Evolutionary conservation across 768 basidiomycete genomes (phyloP), one percentile per base, ranked within the genome.

Genomic region (Termitomyces sp.): DNA sequence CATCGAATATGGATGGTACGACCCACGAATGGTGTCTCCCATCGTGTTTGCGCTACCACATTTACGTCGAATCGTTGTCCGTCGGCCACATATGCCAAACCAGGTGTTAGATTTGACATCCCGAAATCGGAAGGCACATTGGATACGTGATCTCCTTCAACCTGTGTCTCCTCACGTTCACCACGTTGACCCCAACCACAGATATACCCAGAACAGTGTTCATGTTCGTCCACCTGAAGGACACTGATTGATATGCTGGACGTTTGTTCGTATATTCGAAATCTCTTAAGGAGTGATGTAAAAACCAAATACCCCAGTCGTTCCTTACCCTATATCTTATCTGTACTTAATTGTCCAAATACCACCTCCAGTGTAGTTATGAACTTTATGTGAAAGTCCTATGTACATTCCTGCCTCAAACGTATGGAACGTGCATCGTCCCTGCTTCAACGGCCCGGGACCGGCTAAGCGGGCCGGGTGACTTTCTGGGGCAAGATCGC

Each of bases 1-100:
- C 20, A 64, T 80, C 12, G 75, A 77, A 48, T 62, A 77, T 59
- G 76, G 79, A 11, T 82, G 80, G 80, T 75, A 75, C 58, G 73
- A 77, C 57, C 66, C 69, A 7, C 64, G 68, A 44, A 73, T 75
- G 71, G 56, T 77, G 33, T 62, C 69, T 35, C 68, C 72, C 42
- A 65, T 74, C 48, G 54, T 66, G 7, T 68, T 68, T 47, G 66
- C 69, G 20, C 66, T 75, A 22, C 68, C 73, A 13, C 60, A 61
- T 41, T 52, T 78, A 20, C 63, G 61, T 36, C 70, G 66, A 52
- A 66, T 77, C 31, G 56, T 67, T 16, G 62, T 76, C 52, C 69
- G 68, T 64, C 64, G 67, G 54, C 51, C 67, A 5, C 66, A 69
- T 42, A 54, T 56, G 36, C 65, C 71, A 9, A 71, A 74, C 50